phyloP scores from a whole-genome alignment of 2,329 filamentous ascomycete species.

The Diaporthe batatas region DNA sequence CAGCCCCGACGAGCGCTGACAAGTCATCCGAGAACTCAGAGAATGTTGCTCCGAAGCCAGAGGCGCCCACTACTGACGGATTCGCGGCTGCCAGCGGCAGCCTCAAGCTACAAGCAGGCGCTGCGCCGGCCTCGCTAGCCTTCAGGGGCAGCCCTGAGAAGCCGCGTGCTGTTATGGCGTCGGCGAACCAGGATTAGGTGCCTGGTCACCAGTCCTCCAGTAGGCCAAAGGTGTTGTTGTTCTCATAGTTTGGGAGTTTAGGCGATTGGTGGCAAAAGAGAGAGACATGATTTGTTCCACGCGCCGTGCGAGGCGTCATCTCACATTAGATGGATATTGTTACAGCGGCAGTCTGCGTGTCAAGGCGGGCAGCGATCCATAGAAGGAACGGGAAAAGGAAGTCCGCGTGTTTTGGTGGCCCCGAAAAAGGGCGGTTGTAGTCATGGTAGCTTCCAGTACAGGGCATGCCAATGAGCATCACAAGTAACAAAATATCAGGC shows the following conservation, averaged over 20 bases:
- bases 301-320: conserved; percentile 16
- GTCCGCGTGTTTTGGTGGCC: conserved; percentile 14
- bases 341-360: conserved; percentile 20
- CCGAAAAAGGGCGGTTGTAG: conserved; percentile 1
- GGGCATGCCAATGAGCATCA: conserved; percentile 3
- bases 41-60: conserved; percentile 14
- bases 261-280: neutral
- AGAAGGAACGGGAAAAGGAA: conserved; percentile 1
- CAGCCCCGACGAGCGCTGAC: neutral
- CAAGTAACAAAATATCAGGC: neutral
- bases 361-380: neutral
- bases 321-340: conserved; percentile 30
- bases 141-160: conserved; percentile 75
- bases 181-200: conserved; percentile 35
- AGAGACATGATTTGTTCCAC: conserved; percentile 18
- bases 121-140: conserved; percentile 62
- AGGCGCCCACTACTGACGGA: conserved; percentile 14
- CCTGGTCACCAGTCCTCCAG: neutral
- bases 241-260: conserved; percentile 22
- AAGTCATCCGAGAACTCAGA: conserved; percentile 5
- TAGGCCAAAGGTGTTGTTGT: conserved; percentile 14
- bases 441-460: neutral
- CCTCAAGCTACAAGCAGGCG: conserved; percentile 40
- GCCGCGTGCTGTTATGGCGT: conserved; percentile 42
- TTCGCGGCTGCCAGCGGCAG: neutral